Conservation (phyloP, 192 early-diverging fungal species). For the Martensiomyces pterosporus region DNA sequence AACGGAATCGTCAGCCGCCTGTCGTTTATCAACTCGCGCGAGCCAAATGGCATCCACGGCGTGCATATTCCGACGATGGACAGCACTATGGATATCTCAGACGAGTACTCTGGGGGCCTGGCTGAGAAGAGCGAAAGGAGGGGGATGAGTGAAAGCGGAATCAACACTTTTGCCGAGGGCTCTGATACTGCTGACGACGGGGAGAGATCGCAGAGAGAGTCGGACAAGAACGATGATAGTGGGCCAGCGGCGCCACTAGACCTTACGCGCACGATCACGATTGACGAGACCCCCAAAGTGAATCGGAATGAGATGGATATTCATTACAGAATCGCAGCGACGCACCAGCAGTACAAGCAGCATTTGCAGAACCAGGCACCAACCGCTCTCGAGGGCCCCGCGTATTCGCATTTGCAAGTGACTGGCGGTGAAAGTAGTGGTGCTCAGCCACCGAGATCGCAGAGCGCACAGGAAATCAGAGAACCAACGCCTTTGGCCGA, state of each 20-base stretch:
- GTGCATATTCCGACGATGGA: conserved; percentile 34
- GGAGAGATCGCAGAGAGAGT: background rate
- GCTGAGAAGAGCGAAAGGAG: conserved; percentile 7
- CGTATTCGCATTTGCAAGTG: conserved; percentile 19
- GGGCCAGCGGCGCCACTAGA: conserved; percentile 19
- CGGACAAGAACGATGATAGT: background rate
- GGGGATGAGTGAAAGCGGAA: background rate
- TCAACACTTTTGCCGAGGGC: background rate
- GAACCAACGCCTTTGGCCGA: background rate
- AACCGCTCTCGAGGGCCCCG: conserved; percentile 17
- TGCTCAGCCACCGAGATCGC: conserved; percentile 4
- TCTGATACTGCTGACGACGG: background rate
- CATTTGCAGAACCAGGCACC: conserved; percentile 31
- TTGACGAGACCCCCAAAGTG: conserved; percentile 43
- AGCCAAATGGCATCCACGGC: conserved; percentile 26
- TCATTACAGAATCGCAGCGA: conserved; percentile 25
- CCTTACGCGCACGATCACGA: conserved; percentile 42
- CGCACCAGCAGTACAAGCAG: conserved; percentile 24
- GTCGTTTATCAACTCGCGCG: conserved; percentile 43
- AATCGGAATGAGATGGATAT: conserved; percentile 45
- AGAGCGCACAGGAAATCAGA: conserved; percentile 27
- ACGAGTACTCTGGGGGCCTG: background rate
- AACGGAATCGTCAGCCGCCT: conserved; percentile 38
- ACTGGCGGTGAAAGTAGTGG: background rate
- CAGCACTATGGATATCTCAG: conserved; percentile 3